Percentiles rank a stretch among this genome's conserved stretches.
Evolutionary conservation across 2,329 filamentous ascomycete species (phyloP).

Genomic region (Podosphaera xanthii): DNA sequence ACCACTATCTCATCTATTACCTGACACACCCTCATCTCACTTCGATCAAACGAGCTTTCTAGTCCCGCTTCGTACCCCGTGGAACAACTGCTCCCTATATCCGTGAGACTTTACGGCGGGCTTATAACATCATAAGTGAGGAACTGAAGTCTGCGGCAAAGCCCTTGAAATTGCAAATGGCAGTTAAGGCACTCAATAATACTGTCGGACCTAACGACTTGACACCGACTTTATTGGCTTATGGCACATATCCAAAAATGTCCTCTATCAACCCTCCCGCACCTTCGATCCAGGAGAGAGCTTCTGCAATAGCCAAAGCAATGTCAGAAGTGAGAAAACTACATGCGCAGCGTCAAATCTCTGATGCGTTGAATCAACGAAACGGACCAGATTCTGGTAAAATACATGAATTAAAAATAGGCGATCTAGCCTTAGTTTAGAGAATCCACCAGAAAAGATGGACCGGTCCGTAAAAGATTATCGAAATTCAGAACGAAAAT

Average conservation of each 20-base stretch:
- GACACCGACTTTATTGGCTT: background rate
- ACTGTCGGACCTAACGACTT: background rate
- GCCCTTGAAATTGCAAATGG: background rate
- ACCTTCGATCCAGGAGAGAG: background rate
- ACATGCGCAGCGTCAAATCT: background rate
- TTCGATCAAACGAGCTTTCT: too few relatives aligned
- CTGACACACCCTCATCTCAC: too few relatives aligned
- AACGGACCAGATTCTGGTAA: background rate
- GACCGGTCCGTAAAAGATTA: background rate
- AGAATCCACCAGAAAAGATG: background rate
- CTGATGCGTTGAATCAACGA: background rate
- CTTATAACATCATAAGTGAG: constrained; percentile 1
- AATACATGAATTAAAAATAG: background rate
- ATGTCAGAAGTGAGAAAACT: background rate
- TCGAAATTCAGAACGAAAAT: too few relatives aligned
- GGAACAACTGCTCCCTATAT: too few relatives aligned
- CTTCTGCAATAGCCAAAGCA: background rate
- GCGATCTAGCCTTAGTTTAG: background rate
- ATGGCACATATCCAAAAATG: background rate
- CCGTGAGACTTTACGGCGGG: background rate
- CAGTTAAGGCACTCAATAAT: background rate
- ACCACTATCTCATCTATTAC: too few relatives aligned
- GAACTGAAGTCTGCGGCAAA: background rate
- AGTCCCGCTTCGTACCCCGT: too few relatives aligned
- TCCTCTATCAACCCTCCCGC: background rate